These are phyloP conservation scores for Tricholoma terreum DNA, from an alignment of 768 basidiomycete genomes.

Conservation along the genomic window DNA sequence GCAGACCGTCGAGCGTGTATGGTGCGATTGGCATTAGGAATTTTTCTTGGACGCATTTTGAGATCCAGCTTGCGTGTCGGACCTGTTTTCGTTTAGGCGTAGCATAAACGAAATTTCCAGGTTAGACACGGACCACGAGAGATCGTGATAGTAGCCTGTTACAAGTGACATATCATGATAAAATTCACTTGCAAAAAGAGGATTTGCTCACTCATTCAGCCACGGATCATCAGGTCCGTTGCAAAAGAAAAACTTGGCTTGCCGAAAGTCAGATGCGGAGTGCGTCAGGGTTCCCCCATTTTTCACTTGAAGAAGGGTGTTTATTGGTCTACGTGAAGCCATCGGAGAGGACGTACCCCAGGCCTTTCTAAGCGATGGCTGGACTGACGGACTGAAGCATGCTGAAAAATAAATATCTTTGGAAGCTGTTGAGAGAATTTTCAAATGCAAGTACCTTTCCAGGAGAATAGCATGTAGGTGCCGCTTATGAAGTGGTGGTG, in stretches of 20 bases:
- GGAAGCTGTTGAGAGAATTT: not conserved
- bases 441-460: constrained; percentile 11
- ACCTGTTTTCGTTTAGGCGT: constrained; percentile 20
- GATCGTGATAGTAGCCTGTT: constrained; percentile 26
- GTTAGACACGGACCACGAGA: constrained; percentile 25
- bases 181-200: not conserved
- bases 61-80: constrained; percentile 36
- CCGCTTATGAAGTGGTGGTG: no score
- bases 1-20: constrained; percentile 36
- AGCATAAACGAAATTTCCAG: not conserved
- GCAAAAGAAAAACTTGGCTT: constrained; percentile 37
- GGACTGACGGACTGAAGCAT: constrained; percentile 38
- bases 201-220: constrained; percentile 29
- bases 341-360: constrained; percentile 29
- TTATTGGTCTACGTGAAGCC: not conserved
- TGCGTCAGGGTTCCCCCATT: constrained; percentile 36
- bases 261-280: constrained; percentile 29
- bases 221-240: constrained; percentile 33
- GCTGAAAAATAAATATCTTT: constrained; percentile 15
- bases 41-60: constrained; percentile 28
- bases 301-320: constrained; percentile 18
- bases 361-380: constrained; percentile 20
- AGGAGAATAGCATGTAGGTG: constrained; percentile 14
- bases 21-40: constrained; percentile 36
- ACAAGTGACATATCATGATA: no score